Conservation (phyloP, 352 stramenopile genomes). For the Pythium dissotocum region DNA sequence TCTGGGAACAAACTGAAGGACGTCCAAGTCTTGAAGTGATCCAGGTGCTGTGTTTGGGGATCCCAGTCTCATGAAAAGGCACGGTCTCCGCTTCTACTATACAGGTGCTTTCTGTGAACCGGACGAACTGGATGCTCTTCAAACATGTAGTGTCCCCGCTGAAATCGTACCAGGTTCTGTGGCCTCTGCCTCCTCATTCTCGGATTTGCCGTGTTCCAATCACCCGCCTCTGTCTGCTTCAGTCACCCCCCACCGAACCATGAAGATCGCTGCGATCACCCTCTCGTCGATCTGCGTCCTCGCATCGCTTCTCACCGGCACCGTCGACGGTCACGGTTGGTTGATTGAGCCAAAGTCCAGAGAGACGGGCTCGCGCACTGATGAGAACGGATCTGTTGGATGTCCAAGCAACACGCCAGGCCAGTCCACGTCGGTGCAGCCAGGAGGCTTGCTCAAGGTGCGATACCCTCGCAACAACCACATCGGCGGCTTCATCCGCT, state of each 20-base stretch:
- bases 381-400: slow-evolving; percentile 11
- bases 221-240: neutral
- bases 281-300: neutral
- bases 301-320: neutral
- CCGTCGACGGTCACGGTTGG: slow-evolving; percentile 17
- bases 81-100: neutral
- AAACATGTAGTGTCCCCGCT: too few relatives aligned
- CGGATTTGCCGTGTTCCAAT: neutral
- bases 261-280: slow-evolving; percentile 7
- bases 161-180: neutral
- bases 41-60: neutral
- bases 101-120: neutral
- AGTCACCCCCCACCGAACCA: neutral
- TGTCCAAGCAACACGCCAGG: slow-evolving; percentile 26
- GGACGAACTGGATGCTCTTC: neutral
- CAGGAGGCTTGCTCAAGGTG: slow-evolving; percentile 25
- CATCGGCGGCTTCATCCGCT: slow-evolving; percentile 35
- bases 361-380: slow-evolving; percentile 2
- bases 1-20: neutral
- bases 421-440: slow-evolving; percentile 20
- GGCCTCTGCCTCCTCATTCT: neutral
- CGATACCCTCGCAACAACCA: slow-evolving; percentile 38
- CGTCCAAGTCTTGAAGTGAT: neutral
- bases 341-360: slow-evolving; percentile 13
- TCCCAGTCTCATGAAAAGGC: neutral